Evolutionary conservation across 2,329 filamentous ascomycete genomes (phyloP), one percentile per base, ranked within the genome.

Genomic region (Cryphonectria naterciae): DNA sequence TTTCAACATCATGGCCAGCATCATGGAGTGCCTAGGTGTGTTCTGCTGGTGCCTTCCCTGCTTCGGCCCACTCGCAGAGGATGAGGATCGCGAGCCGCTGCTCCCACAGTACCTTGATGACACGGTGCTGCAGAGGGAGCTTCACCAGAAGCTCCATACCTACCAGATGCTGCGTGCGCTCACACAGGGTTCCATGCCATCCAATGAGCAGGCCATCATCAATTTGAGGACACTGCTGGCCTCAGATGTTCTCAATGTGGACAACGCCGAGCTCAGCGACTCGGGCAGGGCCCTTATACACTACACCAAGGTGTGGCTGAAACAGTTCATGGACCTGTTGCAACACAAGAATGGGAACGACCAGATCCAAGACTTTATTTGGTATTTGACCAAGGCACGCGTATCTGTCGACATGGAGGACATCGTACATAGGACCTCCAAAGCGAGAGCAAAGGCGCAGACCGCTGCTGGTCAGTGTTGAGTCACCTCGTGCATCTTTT

Each of bases 131-230:
- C 93, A 97, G 85, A 86, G 90, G 64, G 86, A 90, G 76, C 86
- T 97, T 71, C 93, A 95, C 77, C 90, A 95, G 80, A 98, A 97
- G 85, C 87, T 98, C 72, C 95, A 97, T 82, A 91, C 91, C 37
- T 98, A 97, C 79, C 94, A 97, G 84, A 97, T 97, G 92, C 79
- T 94, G 39, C 88, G 93, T 68, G 95, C 95, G 68, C 80, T 98
- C 13, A 88, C 88, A 1, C 89, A 93, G 77, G 95, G 95, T 7
- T 98, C 91, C 81, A 95, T 98, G 92, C 95, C 95, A 63, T 96
- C 93, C 7, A 98, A 93, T 15, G 91, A 96, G 75, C 95, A 98
- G 80, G 78, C 87, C 75, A 92, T 96, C 76, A 84, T 91, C 78
- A 94, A 97, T 75, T 84, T 98, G 2, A 90, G 93, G 75, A 93